Evolutionary conservation across 257 asterid genomes (phyloP).

Genomic region (Lantana camara): DNA sequence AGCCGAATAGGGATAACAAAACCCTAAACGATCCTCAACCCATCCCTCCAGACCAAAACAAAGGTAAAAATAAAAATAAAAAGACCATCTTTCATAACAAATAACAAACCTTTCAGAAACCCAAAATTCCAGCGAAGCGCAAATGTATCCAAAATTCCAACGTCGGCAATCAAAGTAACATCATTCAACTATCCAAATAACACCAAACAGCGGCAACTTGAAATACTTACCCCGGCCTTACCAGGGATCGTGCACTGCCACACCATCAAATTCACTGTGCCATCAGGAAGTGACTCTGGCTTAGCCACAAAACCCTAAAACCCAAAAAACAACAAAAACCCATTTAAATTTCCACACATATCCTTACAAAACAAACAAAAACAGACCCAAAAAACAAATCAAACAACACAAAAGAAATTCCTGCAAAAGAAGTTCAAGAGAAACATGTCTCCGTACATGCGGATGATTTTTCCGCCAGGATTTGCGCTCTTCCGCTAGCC

Average conservation of each 20-base stretch:
- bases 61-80: background rate
- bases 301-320: constrained; percentile 73
- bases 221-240: constrained; percentile 60
- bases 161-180: background rate
- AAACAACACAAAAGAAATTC: background rate
- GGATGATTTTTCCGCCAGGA: constrained; percentile 63
- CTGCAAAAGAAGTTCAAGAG: background rate
- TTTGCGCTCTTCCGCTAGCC: constrained; percentile 57
- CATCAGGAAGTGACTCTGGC: constrained; percentile 65
- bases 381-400: background rate
- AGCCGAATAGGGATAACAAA: too few relatives aligned
- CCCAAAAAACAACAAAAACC: background rate
- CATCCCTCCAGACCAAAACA: background rate
- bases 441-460: constrained; percentile 36
- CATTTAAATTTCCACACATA: constrained; percentile 6
- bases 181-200: background rate
- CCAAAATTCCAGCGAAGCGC: background rate
- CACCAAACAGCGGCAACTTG: background rate
- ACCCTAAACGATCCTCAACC: too few relatives aligned
- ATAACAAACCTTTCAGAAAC: background rate
- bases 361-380: background rate
- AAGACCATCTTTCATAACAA: too few relatives aligned
- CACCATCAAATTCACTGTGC: constrained; percentile 66
- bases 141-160: background rate
- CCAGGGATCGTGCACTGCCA: constrained; percentile 82